Conservation (phyloP, 805 yeast genomes). For the Candida multigemmis region DNA sequence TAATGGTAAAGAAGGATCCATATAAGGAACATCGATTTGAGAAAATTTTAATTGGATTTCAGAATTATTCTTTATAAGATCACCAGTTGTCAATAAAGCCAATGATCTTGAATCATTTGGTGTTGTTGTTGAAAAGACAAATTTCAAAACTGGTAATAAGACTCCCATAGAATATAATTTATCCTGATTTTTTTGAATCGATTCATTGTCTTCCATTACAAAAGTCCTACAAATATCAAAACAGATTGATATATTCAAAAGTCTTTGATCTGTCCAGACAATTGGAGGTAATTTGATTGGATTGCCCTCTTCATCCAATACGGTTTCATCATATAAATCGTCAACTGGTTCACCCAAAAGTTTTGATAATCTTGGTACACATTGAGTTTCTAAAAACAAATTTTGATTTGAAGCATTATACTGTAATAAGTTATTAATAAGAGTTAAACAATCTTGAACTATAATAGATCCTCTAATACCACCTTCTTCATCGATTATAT, state of each 20-base stretch:
- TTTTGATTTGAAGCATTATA: slow-evolving; percentile 89
- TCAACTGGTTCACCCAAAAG: slow-evolving; percentile 56
- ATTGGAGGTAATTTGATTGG: slow-evolving; percentile 24
- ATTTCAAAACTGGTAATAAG: slow-evolving; percentile 53
- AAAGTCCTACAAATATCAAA: slow-evolving; percentile 68
- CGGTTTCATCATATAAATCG: slow-evolving; percentile 19
- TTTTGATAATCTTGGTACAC: slow-evolving; percentile 55
- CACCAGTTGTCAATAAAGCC: slow-evolving; percentile 71
- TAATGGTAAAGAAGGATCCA: slow-evolving; percentile 62
- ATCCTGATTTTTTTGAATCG: slow-evolving; percentile 51
- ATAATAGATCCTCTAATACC: slow-evolving; percentile 81
- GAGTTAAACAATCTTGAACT: slow-evolving; percentile 82
- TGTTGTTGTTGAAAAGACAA: slow-evolving; percentile 60
- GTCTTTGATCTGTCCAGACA: slow-evolving; percentile 72
- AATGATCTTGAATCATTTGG: slow-evolving; percentile 58
- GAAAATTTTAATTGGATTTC: slow-evolving; percentile 64
- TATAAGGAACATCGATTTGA: slow-evolving; percentile 83
- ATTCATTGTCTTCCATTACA: slow-evolving; percentile 62
- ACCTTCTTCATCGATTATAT: slow-evolving; percentile 79
- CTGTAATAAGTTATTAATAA: slow-evolving; percentile 62
- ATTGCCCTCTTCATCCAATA: slow-evolving; percentile 9
- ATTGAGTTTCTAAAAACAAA: slow-evolving; percentile 76
- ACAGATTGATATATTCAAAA: slow-evolving; percentile 55
- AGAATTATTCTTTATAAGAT: slow-evolving; percentile 58
- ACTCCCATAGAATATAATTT: slow-evolving; percentile 53